Evolutionary conservation across 2,329 filamentous ascomycete genomes (phyloP).

Genomic region (Fusarium sp.): DNA sequence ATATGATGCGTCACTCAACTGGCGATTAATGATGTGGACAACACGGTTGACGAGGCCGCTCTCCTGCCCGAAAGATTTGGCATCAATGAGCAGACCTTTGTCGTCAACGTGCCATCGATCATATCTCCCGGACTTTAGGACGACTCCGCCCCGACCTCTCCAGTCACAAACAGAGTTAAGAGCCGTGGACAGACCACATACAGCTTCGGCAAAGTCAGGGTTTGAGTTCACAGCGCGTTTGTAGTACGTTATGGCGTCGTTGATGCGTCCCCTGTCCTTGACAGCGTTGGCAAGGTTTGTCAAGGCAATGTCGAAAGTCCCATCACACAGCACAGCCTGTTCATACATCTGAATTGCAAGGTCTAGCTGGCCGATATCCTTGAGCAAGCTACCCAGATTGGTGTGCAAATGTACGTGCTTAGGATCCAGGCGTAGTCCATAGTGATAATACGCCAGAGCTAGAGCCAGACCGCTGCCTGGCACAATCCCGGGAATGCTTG

Average conservation of each 20-base stretch:
- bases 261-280: conserved; percentile 93
- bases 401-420: conserved; percentile 97
- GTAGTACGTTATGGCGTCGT: conserved; percentile 93
- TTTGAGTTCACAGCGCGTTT: conserved; percentile 90
- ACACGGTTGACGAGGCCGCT: conserved; percentile 92
- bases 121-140: conserved; percentile 77
- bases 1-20: conserved; percentile 84
- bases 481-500: conserved; percentile 79
- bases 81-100: conserved; percentile 84
- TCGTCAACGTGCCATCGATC: conserved; percentile 96
- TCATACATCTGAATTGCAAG: conserved; percentile 98
- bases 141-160: conserved; percentile 87
- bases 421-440: conserved; percentile 86
- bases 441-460: conserved; percentile 94
- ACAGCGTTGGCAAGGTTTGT: conserved; percentile 98
- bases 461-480: conserved; percentile 90
- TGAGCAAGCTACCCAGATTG: conserved; percentile 93
- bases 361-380: conserved; percentile 94
- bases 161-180: conserved; percentile 97
- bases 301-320: conserved; percentile 95
- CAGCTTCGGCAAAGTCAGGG: conserved; percentile 95
- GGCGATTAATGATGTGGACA: conserved; percentile 88
- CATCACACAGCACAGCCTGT: conserved; percentile 90
- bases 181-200: conserved; percentile 94
- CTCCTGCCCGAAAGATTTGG: conserved; percentile 68